Conservation (phyloP, 495 filamentous ascomycete species). For the Penicillium cataractarum region DNA sequence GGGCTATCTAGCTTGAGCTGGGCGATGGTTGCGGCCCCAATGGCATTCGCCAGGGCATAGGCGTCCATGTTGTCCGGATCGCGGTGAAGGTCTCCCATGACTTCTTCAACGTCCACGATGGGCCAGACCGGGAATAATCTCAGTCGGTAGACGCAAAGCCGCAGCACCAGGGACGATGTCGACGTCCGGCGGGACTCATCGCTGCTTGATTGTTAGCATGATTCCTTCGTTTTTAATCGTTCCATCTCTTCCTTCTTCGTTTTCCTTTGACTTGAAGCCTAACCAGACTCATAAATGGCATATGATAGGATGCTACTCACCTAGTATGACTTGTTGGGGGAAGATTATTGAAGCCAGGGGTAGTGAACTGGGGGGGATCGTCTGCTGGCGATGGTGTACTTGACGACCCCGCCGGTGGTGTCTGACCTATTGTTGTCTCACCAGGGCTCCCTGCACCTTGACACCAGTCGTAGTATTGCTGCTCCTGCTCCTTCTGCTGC, state of each 20-base stretch:
- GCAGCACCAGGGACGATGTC: constrained; percentile 2
- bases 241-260: not conserved
- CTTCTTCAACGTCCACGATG: constrained; percentile 1
- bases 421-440: not conserved
- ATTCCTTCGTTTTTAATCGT: not conserved
- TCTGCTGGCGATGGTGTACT: not conserved
- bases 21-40: constrained; percentile 5
- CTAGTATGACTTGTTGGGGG: not conserved
- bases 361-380: not conserved
- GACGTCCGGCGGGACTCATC: not conserved
- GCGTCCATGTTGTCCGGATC: not conserved
- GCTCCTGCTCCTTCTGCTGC: not conserved
- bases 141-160: constrained; percentile 1
- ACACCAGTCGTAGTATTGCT: not conserved
- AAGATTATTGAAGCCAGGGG: not conserved
- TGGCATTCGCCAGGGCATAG: constrained; percentile 1
- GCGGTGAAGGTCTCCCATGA: not conserved
- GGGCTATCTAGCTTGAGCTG: constrained; percentile 6
- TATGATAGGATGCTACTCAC: not conserved
- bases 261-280: not conserved
- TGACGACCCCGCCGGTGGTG: not conserved
- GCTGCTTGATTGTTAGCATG: not conserved
- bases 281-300: not conserved
- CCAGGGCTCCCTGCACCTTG: not conserved
- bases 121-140: constrained; percentile 1